Conservation (phyloP, 352 stramenopile genomes). For the Peronospora destructor region DNA sequence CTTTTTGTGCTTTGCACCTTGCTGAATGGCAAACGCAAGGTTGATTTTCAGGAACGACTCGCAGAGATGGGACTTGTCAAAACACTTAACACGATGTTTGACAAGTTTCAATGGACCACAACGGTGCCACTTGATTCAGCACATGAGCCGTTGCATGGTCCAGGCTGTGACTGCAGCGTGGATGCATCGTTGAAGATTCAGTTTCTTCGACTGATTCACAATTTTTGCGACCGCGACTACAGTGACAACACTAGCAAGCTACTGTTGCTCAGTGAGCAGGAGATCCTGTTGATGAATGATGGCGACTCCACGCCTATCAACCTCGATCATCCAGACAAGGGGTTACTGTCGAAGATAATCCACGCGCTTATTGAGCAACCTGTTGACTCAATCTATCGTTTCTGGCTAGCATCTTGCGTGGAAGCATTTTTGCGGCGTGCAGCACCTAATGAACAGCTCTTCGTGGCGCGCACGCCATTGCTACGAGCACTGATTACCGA, state of each 20-base stretch:
- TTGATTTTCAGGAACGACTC: conserved; percentile 86
- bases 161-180: conserved; percentile 91
- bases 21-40: conserved; percentile 91
- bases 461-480: conserved; percentile 85
- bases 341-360: conserved; percentile 89
- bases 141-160: conserved; percentile 61
- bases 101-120: conserved; percentile 87
- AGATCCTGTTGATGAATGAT: conserved; percentile 49
- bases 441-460: conserved; percentile 83
- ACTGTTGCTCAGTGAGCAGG: conserved; percentile 66
- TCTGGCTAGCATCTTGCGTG: conserved; percentile 94
- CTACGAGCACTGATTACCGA: conserved; percentile 84
- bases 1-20: conserved; percentile 95
- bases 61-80: conserved; percentile 85
- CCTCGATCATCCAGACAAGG: conserved; percentile 64
- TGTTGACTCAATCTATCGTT: conserved; percentile 91
- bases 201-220: conserved; percentile 93
- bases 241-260: conserved; percentile 77
- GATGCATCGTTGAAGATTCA: conserved; percentile 93
- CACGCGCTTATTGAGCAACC: conserved; percentile 85
- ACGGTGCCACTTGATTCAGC: conserved; percentile 33
- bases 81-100: conserved; percentile 91
- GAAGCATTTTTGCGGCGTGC: conserved; percentile 91
- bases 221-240: conserved; percentile 94
- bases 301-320: conserved; percentile 43